Evolutionary conservation across 2,329 filamentous ascomycete genomes (phyloP).

Genomic region (Seiridium cupressi): DNA sequence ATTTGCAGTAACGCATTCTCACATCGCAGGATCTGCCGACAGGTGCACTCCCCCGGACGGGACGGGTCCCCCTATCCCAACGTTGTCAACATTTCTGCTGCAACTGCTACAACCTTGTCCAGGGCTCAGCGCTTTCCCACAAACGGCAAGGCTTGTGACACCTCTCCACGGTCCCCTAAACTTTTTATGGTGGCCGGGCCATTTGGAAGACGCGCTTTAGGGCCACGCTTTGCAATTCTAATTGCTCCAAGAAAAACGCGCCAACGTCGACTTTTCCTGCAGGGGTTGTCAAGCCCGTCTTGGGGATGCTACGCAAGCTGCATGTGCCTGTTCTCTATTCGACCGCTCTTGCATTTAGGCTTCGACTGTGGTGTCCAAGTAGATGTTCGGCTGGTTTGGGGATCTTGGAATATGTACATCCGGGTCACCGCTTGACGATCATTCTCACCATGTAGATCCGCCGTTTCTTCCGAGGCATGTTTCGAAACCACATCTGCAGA

Average conservation of each 20-base stretch:
- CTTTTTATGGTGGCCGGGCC: conserved; percentile 1
- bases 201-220: neutral
- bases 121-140: neutral
- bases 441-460: neutral
- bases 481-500: neutral
- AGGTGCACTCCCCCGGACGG: too few species aligned
- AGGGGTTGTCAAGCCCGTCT: neutral
- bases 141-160: neutral
- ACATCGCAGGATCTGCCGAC: neutral
- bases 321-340: too few species aligned
- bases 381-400: too few species aligned
- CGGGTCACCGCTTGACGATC: neutral
- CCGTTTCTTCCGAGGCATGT: neutral
- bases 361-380: too few species aligned
- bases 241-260: neutral
- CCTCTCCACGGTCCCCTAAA: conserved; percentile 7
- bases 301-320: neutral
- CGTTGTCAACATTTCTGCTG: too few species aligned
- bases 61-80: too few species aligned
- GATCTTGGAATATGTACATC: neutral
- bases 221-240: neutral
- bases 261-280: neutral
- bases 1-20: neutral
- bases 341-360: too few species aligned
- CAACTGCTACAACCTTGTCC: neutral